These are phyloP conservation scores for Morella rubra DNA, from an alignment of 306 rosid species.

Conservation along the genomic window DNA sequence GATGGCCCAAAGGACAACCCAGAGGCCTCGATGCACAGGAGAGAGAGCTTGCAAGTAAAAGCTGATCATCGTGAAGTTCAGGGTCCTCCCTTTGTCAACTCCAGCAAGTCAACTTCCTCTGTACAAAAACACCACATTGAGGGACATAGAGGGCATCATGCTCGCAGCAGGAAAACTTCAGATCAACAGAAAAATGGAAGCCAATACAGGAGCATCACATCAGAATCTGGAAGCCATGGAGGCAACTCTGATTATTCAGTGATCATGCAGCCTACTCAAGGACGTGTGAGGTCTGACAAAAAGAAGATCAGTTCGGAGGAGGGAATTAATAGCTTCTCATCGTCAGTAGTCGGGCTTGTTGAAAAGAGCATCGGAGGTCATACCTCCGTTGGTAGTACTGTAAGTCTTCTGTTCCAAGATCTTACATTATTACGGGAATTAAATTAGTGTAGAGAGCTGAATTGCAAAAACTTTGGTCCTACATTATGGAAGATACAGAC, in stretches of 20 bases:
- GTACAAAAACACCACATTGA: background rate
- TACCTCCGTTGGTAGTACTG: background rate
- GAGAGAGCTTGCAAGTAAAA: background rate
- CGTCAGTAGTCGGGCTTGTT: background rate
- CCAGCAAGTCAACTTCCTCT: background rate
- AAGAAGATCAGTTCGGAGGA: conserved; percentile 20
- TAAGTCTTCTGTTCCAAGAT: conserved; percentile 8
- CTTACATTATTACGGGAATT: no score
- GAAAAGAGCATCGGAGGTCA: conserved; percentile 2
- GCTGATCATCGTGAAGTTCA: background rate
- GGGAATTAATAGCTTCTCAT: conserved; percentile 12
- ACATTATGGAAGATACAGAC: no score
- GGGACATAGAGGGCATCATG: background rate
- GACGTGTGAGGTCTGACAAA: background rate
- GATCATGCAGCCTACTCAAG: conserved; percentile 4
- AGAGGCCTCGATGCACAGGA: conserved; percentile 26
- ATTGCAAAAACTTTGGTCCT: no score
- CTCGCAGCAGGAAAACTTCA: background rate
- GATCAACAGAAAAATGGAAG: background rate
- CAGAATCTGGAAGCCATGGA: conserved; percentile 18
- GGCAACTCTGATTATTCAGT: conserved; percentile 27
- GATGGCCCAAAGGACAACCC: conserved; percentile 51
- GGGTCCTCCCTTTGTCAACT: background rate
- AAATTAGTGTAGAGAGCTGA: no score
- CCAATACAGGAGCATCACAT: background rate